Conservation (phyloP, 2,329 filamentous ascomycete species). For the Penicillium sclerotigenum region DNA sequence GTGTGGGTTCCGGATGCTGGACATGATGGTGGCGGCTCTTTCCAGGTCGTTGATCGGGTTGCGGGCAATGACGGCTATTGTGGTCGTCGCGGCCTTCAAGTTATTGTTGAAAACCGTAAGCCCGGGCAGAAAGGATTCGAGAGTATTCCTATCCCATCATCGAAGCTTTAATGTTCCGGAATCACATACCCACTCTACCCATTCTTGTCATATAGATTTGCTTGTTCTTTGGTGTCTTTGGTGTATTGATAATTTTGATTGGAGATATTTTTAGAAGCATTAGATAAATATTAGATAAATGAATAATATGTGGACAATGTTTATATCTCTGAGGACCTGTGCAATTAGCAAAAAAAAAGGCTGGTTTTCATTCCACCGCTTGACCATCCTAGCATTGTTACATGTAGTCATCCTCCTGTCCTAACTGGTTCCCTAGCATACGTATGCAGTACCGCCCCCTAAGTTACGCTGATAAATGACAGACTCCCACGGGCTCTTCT, state of each 20-base stretch:
- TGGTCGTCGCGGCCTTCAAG: constrained; percentile 42
- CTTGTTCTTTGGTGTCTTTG: not conserved
- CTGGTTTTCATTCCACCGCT: no score
- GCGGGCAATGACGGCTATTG: constrained; percentile 47
- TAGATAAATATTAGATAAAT: not conserved
- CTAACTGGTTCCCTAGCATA: no score
- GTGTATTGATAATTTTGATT: not conserved
- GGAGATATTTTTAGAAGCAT: not conserved
- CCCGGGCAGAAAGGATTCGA: constrained; percentile 48
- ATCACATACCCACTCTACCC: constrained; percentile 3
- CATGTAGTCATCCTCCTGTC: not conserved
- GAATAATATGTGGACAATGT: not conserved
- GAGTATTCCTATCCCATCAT: constrained; percentile 38
- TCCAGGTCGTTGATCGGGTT: constrained; percentile 37
- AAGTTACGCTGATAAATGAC: no score
- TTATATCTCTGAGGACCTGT: not conserved
- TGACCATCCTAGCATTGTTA: no score
- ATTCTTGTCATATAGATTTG: not conserved
- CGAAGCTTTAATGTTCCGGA: not conserved
- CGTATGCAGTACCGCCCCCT: no score
- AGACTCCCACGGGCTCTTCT: not conserved
- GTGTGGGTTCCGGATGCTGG: constrained; percentile 41
- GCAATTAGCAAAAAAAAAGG: not conserved
- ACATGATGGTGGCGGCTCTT: constrained; percentile 36
- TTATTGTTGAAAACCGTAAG: constrained; percentile 43